These are phyloP conservation scores for Paramecium octaurelia DNA, from an alignment of 73 alveolate species.

Conservation along the genomic window DNA sequence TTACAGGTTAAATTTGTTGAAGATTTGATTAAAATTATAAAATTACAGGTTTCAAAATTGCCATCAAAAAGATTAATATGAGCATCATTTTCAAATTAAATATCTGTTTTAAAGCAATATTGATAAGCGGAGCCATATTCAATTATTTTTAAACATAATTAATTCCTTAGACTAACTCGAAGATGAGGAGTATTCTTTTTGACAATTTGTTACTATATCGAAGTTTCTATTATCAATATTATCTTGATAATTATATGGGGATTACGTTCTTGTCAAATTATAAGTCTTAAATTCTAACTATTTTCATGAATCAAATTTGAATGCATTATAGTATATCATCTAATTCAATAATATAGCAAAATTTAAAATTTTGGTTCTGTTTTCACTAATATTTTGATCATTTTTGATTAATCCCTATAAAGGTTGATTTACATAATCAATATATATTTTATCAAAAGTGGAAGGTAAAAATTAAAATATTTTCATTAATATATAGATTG, in stretches of 20 bases:
- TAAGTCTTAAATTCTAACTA: no score
- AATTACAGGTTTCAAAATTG: not conserved
- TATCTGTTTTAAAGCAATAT: not conserved
- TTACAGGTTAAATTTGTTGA: not conserved
- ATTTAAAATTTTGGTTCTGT: not conserved
- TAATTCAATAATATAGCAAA: not conserved
- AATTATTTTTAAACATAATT: no score
- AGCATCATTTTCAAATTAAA: not conserved
- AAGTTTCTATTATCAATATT: not conserved
- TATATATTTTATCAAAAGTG: no score
- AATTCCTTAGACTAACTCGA: not conserved
- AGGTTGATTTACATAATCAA: no score
- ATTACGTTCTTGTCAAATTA: no score
- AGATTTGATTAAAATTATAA: not conserved
- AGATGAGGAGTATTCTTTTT: no score
- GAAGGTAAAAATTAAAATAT: no score
- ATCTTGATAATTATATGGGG: not conserved
- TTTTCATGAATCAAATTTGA: no score
- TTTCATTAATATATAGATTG: no score
- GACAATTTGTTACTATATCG: not conserved
- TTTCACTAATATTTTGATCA: no score
- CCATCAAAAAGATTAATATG: not conserved
- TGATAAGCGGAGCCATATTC: not conserved
- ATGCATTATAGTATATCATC: not conserved
- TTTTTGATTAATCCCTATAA: no score